phyloP scores from a whole-genome alignment of 2,329 filamentous ascomycete species.

The Mariannaea sp. region DNA sequence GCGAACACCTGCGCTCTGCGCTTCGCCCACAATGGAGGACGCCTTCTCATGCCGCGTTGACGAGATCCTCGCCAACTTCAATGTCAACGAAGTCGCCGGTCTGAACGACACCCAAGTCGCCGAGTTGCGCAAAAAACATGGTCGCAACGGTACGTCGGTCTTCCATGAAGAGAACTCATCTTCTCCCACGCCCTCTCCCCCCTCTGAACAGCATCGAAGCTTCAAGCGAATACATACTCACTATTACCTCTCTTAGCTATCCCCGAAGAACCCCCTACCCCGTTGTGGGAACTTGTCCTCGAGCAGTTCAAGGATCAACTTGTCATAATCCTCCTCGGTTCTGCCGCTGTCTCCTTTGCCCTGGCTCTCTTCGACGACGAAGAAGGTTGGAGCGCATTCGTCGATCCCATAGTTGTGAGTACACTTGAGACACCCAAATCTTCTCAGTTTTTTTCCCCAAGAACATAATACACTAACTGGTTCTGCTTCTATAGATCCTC shows the following conservation, averaged over 20 bases:
- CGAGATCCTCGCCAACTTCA: conserved; percentile 63
- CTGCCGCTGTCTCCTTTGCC: conserved; percentile 90
- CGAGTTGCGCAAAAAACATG: conserved; percentile 61
- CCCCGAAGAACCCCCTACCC: conserved; percentile 90
- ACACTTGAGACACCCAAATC: conserved; percentile 2
- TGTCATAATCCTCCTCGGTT: conserved; percentile 91
- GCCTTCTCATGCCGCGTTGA: conserved; percentile 63
- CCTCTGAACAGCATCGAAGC: conserved; percentile 20
- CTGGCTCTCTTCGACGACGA: conserved; percentile 91
- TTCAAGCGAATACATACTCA: conserved; percentile 19
- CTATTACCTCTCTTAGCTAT: conserved; percentile 52
- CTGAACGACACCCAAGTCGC: conserved; percentile 64
- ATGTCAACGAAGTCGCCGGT: conserved; percentile 59
- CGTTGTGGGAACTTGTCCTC: conserved; percentile 92
- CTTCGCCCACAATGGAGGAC: conserved; percentile 59
- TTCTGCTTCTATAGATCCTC: conserved; percentile 69
- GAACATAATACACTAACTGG: conserved; percentile 14
- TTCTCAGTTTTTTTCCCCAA: conserved; percentile 3
- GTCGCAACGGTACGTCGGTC: conserved; percentile 64
- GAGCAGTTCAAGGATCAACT: conserved; percentile 99
- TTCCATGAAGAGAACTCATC: too few relatives aligned
- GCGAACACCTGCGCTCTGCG: conserved; percentile 31
- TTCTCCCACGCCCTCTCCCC: too few relatives aligned
- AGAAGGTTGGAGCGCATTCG: conserved; percentile 95
- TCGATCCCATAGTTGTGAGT: conserved; percentile 91